Evolutionary conservation across 768 basidiomycete genomes (phyloP), one percentile per base, ranked within the genome.

Genomic region (Russula sp.): DNA sequence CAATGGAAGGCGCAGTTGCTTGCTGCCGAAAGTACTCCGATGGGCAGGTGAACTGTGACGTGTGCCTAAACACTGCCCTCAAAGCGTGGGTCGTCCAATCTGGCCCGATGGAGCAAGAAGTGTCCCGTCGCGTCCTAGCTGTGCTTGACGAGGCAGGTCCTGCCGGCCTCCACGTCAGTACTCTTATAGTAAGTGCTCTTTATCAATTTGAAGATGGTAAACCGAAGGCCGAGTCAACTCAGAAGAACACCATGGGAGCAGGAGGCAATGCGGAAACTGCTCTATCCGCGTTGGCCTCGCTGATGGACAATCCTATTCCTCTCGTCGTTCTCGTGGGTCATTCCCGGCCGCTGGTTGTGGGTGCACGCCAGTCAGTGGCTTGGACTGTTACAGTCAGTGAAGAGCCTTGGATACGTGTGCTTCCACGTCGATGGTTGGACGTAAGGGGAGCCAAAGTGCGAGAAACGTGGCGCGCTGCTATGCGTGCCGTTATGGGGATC

Each of bases 401-500:
- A 67, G 72, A 73, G 54, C 83, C 75, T 9, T 71, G 78, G 46
- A 75, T 72, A 52, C 75, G 82, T 67, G 66, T 85, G 18, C 80
- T 85, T 59, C 90, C 91, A 48, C 80, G 90, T 38, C 83, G 90
- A 20, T 92, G 90, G 91, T 74, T 90, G 46, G 88, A 90, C 71
- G 81, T 90, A 60, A 76, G 77, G n/a, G 91, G 91, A 3, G 69
- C 69, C 18, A 84, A 78, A 69, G 75, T 91, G 40, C 72, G 75
- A 11, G 84, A 86, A 62, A 79, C 82, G 42, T 93, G 91, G 91
- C 80, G 83, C 60, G 82, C 87, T n/a, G 90, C 85, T 9, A 71
- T 87, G 51, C 79, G 83, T 67, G 87, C 89, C 8, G 84, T 91
- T 50, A 80, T 86, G 59, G 83, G 88, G 9, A 74, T 84, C 28